Base-by-base conservation (phyloP, 495 filamentous ascomycete species). In the Chaetomium cochliodes region DNA sequence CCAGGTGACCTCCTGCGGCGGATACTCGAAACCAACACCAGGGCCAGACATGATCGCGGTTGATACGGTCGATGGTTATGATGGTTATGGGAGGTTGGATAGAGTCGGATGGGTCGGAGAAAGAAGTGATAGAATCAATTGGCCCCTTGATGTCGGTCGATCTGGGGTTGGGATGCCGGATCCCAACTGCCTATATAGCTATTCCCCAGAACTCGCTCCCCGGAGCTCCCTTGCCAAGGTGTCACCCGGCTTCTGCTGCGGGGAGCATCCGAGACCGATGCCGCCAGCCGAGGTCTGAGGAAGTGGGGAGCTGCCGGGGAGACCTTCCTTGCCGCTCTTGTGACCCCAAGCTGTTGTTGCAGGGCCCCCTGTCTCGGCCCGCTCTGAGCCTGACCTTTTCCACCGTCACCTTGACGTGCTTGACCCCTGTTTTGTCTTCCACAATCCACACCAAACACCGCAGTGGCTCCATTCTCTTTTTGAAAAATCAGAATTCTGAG, bases 11-110 rank as follows among this genome's bases (percentile, higher is more conserved):
- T 86, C 82, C 69, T 83, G 73, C 46, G 85, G 67, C 57, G 89
- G 88, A 72, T 88, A 93, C 78, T 93, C 87, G 77, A 90, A 90
- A 66, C 91, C 90, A 70, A 82, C 89, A 69, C 90, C 91, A 67
- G 89, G 89, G 54, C 80, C 79, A 62, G 75, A 71, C 79, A 81
- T 82, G 25, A 59, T 44, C 53, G 18, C 20, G 49, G 39, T 20
- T 25, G 37, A 23, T 56, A 33, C 44, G 18, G 44, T 30, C 6
- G 28, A 6, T 20, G 18, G n/a, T 18, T 20, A 9, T 20, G 44
- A 47, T 20, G 18, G n/a, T 18, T 20, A 9, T 20, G 44, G 28
- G 54, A 37, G 33, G 41, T 26, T 15, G 22, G 25, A 52, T 22
- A 41, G 8, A 8, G 22, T 5, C 44, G 3, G 46, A 25, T 4